phyloP scores from a whole-genome alignment of 164 flowering plant genomes.

The Euptelea pleiosperma region DNA sequence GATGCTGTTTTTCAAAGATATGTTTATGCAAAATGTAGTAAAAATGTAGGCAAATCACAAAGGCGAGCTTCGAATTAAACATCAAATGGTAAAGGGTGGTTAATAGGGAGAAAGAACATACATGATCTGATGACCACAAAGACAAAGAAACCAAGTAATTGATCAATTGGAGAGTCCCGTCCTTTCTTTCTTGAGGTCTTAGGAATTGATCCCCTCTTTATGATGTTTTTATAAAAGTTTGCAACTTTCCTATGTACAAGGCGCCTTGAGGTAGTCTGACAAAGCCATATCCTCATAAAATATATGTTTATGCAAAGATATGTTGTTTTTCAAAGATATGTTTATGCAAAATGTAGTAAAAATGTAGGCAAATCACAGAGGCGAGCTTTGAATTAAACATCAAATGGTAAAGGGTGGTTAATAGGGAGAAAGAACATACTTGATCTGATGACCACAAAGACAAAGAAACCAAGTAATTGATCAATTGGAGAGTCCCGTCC shows the following conservation, averaged over 20 bases:
- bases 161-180: conserved; percentile 38
- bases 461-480: conserved; percentile 38
- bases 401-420: not conserved
- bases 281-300: not conserved
- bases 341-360: too few species aligned
- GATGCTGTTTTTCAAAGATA: not conserved
- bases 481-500: conserved; percentile 38
- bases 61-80: not conserved
- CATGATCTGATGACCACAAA: conserved; percentile 50
- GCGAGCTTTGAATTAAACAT: not conserved
- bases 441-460: conserved; percentile 46
- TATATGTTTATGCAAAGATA: too few species aligned
- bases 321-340: not conserved
- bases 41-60: not conserved
- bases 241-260: conserved; percentile 44
- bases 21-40: too few species aligned
- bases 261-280: conserved; percentile 51
- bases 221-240: conserved; percentile 47
- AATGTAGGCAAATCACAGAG: not conserved
- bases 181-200: conserved; percentile 27
- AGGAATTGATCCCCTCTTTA: conserved; percentile 34
- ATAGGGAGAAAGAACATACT: conserved; percentile 25
- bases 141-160: conserved; percentile 38
- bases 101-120: conserved; percentile 17
- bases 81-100: not conserved